A percentile compares a stretch with the other conserved stretches of the same genome.
These are phyloP conservation scores for Backusella australiensis DNA, from an alignment of 192 early-diverging fungal genomes.

Conservation along the genomic window DNA sequence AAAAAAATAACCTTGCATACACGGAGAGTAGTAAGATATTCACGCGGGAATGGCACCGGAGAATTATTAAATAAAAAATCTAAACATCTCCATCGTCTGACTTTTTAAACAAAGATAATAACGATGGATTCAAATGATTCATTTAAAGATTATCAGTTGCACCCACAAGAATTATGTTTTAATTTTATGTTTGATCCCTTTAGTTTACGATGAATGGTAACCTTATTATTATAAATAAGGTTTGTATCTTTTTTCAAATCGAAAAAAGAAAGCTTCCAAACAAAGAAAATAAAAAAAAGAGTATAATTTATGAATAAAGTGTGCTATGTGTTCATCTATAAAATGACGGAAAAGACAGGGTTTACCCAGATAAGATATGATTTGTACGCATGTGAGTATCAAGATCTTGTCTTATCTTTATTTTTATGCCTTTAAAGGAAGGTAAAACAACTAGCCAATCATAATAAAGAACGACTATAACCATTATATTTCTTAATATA, in stretches of 20 bases:
- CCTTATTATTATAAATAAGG: background rate
- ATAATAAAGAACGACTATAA: background rate
- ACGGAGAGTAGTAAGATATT: background rate
- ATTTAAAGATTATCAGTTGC: background rate
- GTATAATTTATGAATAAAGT: background rate
- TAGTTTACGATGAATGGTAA: no score
- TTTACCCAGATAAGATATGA: background rate
- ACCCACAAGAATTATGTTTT: background rate
- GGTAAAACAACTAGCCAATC: background rate
- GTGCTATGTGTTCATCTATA: background rate
- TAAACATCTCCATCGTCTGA: background rate
- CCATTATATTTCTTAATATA: background rate
- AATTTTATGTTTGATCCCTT: background rate
- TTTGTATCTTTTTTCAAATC: background rate
- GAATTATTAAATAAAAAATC: background rate
- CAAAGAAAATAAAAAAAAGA: background rate
- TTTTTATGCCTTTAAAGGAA: conserved; percentile 9
- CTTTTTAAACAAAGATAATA: background rate
- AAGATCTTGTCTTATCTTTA: background rate
- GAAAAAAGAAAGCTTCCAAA: background rate
- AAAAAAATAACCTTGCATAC: background rate
- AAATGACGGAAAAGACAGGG: background rate
- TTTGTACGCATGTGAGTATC: background rate
- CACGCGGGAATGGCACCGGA: background rate
- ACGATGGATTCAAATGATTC: background rate